Evolutionary conservation across 148 eudicot species (phyloP).

Genomic region (Silene latifolia): DNA sequence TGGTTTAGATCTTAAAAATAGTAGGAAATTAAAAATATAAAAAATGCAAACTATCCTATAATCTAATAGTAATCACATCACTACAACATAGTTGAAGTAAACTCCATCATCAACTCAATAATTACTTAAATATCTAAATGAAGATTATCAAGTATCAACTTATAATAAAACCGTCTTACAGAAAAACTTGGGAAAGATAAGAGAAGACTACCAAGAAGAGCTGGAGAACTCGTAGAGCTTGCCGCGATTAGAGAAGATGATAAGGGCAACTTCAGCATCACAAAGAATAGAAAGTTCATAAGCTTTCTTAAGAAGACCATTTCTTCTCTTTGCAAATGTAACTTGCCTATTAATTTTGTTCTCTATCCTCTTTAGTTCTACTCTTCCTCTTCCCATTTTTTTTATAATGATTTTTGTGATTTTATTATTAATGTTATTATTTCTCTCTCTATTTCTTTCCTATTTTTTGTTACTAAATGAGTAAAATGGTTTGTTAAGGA

Average conservation of each 20-base stretch:
- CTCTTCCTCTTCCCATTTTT: constrained; percentile 56
- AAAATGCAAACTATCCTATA: background rate
- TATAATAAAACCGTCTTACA: background rate
- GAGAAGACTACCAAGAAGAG: constrained; percentile 29
- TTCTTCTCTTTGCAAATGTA: constrained; percentile 58
- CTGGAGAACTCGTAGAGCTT: constrained; percentile 49
- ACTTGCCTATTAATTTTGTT: constrained; percentile 56
- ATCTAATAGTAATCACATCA: background rate
- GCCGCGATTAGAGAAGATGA: constrained; percentile 51
- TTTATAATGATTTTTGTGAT: background rate
- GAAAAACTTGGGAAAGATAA: background rate
- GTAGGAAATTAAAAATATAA: background rate
- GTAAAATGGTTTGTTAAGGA: constrained; percentile 24
- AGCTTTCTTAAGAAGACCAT: constrained; percentile 54
- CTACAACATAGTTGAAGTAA: background rate
- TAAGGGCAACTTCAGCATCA: constrained; percentile 56
- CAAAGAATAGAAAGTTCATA: constrained; percentile 53
- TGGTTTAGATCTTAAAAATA: constrained; percentile 6
- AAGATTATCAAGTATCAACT: background rate
- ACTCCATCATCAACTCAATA: background rate
- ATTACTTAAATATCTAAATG: background rate
- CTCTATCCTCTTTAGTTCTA: constrained; percentile 53
- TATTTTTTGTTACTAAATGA: background rate
- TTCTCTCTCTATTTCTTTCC: constrained; percentile 11
- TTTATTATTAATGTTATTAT: background rate